phyloP scores from a whole-genome alignment of 192 early-diverging fungal species.

The Tieghemiomyces parasiticus region DNA sequence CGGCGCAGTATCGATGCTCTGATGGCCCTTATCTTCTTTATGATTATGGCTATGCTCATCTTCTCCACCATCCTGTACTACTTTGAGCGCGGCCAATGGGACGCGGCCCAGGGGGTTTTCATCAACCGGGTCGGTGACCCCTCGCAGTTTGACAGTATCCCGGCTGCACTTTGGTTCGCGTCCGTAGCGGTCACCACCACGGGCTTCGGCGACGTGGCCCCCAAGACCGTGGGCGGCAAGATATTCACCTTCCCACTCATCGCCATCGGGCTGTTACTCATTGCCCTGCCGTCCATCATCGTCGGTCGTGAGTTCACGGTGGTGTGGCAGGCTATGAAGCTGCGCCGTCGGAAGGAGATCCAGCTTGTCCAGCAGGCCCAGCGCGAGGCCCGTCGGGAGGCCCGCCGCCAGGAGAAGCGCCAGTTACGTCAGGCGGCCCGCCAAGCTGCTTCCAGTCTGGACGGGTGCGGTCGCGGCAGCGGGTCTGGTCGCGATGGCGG shows the following conservation, averaged over 20 bases:
- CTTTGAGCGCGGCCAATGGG: constrained; percentile 67
- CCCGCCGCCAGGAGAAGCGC: neutral
- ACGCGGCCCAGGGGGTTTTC: constrained; percentile 45
- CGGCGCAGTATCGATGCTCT: constrained; percentile 59
- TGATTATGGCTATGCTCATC: constrained; percentile 50
- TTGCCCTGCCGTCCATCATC: constrained; percentile 71
- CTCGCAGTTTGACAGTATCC: constrained; percentile 64
- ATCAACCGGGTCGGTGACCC: constrained; percentile 48
- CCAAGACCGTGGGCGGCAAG: constrained; percentile 64
- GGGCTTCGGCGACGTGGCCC: constrained; percentile 67
- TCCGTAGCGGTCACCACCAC: constrained; percentile 70
- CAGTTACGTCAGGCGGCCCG: too few relatives aligned
- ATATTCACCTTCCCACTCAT: constrained; percentile 66
- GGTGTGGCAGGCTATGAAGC: constrained; percentile 59
- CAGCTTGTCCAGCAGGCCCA: neutral
- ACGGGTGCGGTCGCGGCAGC: too few relatives aligned
- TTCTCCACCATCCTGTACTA: constrained; percentile 68
- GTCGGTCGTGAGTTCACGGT: constrained; percentile 69
- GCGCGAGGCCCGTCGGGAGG: neutral
- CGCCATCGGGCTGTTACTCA: constrained; percentile 66
- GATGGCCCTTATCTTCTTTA: constrained; percentile 55
- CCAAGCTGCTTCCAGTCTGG: too few relatives aligned
- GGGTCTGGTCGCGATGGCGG: too few relatives aligned
- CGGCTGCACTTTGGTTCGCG: constrained; percentile 61
- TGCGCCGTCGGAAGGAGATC: constrained; percentile 1